Base-by-base conservation (phyloP, 345 rosid species). In the Sonneratia caseolaris region DNA sequence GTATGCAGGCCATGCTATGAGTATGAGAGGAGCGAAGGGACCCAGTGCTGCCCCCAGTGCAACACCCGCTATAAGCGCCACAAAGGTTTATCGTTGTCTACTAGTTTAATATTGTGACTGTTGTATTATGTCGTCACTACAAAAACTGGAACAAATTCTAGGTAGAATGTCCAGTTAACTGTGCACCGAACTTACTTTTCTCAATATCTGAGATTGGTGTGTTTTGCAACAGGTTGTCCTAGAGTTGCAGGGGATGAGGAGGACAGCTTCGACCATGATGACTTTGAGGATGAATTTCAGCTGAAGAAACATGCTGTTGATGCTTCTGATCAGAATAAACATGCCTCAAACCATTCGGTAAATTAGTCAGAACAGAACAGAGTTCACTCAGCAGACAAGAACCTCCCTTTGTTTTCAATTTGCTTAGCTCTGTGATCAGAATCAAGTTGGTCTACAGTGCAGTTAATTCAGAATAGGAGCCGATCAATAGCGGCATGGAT, bases 1-100 rank as follows among this genome's bases (percentile, higher is more conserved):
- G 91, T 95, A 71, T 95, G 99, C 71, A 82, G 74, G 74, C 93
- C 97, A 71, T 95, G 99, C 74, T 95, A 90, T 64, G 96, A 86
- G 72, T 95, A 91, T 14, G 99, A 95, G 74, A 83, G 96, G 78
- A 90, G 93, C 64, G 96, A 89, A 70, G 99, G 97, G 22, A 89
- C 79, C 79, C 93, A 87, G 79, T 84, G 87, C 48, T 91, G 99
- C 75, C 97, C 97, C 76, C 93, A 91, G 72, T 95, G 99, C 81
- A 90, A 85, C 84, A 78, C 93, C 82, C 96, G 89, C 75, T 95
- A 91, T 69, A 91, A 88, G 84, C 88, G 90, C 72, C 93, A 85
- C 69, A 95, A 81, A 90, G 97, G 98, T 40, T 3, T 68, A 27
- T 16, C 40, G 24, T 57, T 57, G 27, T 4, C 64, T 3, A 6